phyloP scores from a whole-genome alignment of 2,329 filamentous ascomycete species.

The Cadophora sp. region DNA sequence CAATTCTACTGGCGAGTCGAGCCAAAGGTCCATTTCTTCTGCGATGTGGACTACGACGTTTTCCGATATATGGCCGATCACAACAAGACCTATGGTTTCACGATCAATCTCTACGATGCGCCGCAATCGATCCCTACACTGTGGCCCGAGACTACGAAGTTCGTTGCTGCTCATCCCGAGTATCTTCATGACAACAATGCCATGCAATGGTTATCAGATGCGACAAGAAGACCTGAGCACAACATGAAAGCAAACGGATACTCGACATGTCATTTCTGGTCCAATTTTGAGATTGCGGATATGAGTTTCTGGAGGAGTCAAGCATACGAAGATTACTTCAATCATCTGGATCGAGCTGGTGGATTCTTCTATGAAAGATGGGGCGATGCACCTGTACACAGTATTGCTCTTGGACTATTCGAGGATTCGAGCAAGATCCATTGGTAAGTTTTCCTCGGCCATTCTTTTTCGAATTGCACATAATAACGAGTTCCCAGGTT shows the following conservation, averaged over 20 bases:
- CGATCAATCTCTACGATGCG: conserved; percentile 94
- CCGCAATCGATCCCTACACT: conserved; percentile 84
- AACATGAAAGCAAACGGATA: conserved; percentile 86
- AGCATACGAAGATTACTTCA: conserved; percentile 93
- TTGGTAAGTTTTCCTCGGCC: conserved; percentile 65
- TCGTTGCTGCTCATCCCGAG: conserved; percentile 82
- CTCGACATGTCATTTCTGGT: conserved; percentile 99
- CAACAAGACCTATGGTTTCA: conserved; percentile 99
- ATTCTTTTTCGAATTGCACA: not conserved
- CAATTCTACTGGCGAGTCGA: conserved; percentile 99
- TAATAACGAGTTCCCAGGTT: conserved; percentile 68
- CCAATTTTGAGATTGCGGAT: conserved; percentile 96
- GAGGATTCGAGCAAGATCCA: conserved; percentile 91
- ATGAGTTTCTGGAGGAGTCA: conserved; percentile 92
- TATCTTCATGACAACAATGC: conserved; percentile 86
- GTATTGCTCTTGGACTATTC: conserved; percentile 89
- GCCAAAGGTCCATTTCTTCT: conserved; percentile 99
- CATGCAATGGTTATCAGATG: conserved; percentile 86
- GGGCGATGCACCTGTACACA: conserved; percentile 98
- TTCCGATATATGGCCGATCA: conserved; percentile 98
- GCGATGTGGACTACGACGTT: conserved; percentile 97
- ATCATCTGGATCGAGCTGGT: conserved; percentile 90
- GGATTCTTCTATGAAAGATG: conserved; percentile 99
- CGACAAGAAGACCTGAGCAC: conserved; percentile 76
- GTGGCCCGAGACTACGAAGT: conserved; percentile 96